These are phyloP conservation scores for Phytophthora palmivora DNA, from an alignment of 352 stramenopile species.

Conservation along the genomic window DNA sequence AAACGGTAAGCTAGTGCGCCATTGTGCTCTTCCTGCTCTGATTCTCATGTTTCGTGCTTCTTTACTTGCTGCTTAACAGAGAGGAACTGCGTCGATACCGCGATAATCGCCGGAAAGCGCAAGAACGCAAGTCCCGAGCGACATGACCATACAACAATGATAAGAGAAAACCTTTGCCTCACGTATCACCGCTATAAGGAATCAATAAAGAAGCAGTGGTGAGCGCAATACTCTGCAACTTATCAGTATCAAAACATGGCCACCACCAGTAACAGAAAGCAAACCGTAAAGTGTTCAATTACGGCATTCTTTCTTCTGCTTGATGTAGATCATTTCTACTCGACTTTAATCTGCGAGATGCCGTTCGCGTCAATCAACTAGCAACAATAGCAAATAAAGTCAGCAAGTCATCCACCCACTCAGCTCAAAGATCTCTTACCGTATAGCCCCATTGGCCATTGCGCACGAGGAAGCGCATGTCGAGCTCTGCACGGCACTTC, in stretches of 20 bases:
- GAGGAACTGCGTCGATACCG: slow-evolving; percentile 77
- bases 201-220: not conserved
- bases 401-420: not conserved
- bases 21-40: not conserved
- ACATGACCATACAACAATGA: slow-evolving; percentile 18
- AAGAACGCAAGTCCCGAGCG: slow-evolving; percentile 60
- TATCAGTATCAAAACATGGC: not conserved
- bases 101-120: slow-evolving; percentile 58
- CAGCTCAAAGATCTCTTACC: slow-evolving; percentile 32
- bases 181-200: not conserved
- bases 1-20: slow-evolving; percentile 49
- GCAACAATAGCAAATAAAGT: slow-evolving; percentile 7
- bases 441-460: slow-evolving; percentile 89
- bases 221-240: not conserved
- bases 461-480: slow-evolving; percentile 88
- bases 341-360: slow-evolving; percentile 70
- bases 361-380: slow-evolving; percentile 75
- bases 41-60: not conserved
- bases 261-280: slow-evolving; percentile 9
- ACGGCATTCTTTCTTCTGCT: slow-evolving; percentile 23
- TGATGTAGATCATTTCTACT: slow-evolving; percentile 36
- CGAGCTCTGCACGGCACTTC: slow-evolving; percentile 82
- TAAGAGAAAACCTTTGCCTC: not conserved
- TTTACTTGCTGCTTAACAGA: slow-evolving; percentile 18
- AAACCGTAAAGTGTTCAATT: slow-evolving; percentile 31